phyloP scores from a whole-genome alignment of 371 early-diverging fungal species.

The Apophysomyces ossiformis region DNA sequence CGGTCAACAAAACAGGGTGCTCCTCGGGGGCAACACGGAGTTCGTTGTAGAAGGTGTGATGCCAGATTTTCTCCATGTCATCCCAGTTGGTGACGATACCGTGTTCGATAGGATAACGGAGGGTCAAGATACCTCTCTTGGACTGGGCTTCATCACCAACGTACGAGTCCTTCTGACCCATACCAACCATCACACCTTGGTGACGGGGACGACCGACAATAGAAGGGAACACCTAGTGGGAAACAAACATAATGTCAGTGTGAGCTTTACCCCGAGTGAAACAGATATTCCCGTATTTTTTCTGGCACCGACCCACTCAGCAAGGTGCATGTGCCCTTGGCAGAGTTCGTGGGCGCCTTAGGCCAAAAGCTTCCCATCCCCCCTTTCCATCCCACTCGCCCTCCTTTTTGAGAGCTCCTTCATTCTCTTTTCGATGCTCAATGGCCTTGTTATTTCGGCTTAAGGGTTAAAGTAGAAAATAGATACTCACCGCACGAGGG shows the following conservation, averaged over 20 bases:
- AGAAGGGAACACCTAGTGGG: slow-evolving; percentile 91
- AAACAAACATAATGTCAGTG: background rate
- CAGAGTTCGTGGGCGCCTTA: background rate
- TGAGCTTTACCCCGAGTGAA: slow-evolving; percentile 5
- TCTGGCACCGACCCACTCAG: slow-evolving; percentile 4
- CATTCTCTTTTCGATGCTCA: background rate
- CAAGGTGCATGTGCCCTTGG: background rate
- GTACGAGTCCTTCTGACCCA: slow-evolving; percentile 99
- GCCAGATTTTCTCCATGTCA: slow-evolving; percentile 99
- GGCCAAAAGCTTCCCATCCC: background rate
- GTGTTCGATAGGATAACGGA: slow-evolving; percentile 99
- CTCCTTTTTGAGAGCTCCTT: slow-evolving; percentile 2
- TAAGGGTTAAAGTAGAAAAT: background rate
- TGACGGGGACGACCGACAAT: slow-evolving; percentile 99
- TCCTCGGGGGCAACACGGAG: slow-evolving; percentile 89
- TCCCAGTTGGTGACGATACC: slow-evolving; percentile 99
- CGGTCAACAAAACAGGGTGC: slow-evolving; percentile 99
- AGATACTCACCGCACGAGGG: slow-evolving; percentile 94
- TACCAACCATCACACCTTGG: slow-evolving; percentile 99
- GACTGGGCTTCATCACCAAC: slow-evolving; percentile 99
- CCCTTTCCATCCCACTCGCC: background rate
- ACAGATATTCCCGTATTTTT: slow-evolving; percentile 15
- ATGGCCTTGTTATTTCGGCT: background rate
- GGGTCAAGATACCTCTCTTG: slow-evolving; percentile 99
- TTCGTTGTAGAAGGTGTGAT: slow-evolving; percentile 97